These are phyloP conservation scores for Ceriops tagal DNA, from an alignment of 345 rosid genomes.

Conservation along the genomic window DNA sequence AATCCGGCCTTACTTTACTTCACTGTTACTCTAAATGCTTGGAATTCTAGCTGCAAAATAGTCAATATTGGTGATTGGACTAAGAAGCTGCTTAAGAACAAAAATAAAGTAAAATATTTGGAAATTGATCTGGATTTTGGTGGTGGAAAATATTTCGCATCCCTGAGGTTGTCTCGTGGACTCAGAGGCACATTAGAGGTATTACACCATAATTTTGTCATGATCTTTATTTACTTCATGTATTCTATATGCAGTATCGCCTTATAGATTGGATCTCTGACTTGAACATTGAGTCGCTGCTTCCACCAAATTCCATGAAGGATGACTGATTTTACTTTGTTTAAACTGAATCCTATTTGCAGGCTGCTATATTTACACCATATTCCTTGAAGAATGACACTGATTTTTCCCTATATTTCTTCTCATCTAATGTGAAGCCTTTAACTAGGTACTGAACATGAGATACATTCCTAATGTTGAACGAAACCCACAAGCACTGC, in stretches of 20 bases:
- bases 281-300: no score
- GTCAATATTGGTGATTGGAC: slow-evolving; percentile 83
- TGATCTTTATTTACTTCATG: slow-evolving; percentile 4
- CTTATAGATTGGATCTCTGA: slow-evolving; percentile 14
- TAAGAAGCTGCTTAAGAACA: slow-evolving; percentile 65
- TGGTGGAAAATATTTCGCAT: slow-evolving; percentile 72
- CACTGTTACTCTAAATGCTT: slow-evolving; percentile 56
- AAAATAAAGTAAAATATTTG: slow-evolving; percentile 46
- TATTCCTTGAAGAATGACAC: slow-evolving; percentile 75
- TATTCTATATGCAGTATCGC: slow-evolving; percentile 1
- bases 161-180: slow-evolving; percentile 79
- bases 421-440: slow-evolving; percentile 57
- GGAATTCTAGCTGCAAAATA: slow-evolving; percentile 66
- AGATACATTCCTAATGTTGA: slow-evolving; percentile 15
- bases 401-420: slow-evolving; percentile 54
- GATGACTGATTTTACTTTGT: neutral
- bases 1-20: slow-evolving; percentile 70
- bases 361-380: slow-evolving; percentile 73
- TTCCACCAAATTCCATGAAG: no score
- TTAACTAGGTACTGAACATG: slow-evolving; percentile 46
- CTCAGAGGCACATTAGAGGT: slow-evolving; percentile 81
- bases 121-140: slow-evolving; percentile 82
- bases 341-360: slow-evolving; percentile 30
- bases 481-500: slow-evolving; percentile 14
- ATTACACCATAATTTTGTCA: slow-evolving; percentile 10